Evolutionary conservation across 306 rosid species (phyloP).

Genomic region (Oemleria cerasiformis): DNA sequence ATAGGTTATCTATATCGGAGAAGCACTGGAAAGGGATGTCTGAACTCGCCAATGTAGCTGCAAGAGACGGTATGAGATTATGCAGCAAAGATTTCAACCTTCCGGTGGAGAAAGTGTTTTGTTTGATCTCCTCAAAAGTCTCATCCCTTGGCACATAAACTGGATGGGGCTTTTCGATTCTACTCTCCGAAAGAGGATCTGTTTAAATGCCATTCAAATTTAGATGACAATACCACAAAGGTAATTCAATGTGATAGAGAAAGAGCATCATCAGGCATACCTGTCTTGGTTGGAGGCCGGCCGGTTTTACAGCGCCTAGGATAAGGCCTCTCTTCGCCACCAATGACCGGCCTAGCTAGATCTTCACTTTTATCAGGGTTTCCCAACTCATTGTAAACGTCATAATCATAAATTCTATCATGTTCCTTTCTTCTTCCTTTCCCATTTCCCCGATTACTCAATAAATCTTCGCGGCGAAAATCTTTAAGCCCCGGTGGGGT

Average conservation of each 20-base stretch:
- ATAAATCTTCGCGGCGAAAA: conserved; percentile 67
- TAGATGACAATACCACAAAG: conserved; percentile 13
- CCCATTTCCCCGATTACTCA: conserved; percentile 64
- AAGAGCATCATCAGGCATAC: conserved; percentile 27
- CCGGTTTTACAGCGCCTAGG: conserved; percentile 95
- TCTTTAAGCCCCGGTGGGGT: conserved; percentile 82
- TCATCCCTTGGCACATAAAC: conserved; percentile 94
- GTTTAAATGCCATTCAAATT: conserved; percentile 28
- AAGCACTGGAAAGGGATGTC: conserved; percentile 82
- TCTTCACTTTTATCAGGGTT: conserved; percentile 75
- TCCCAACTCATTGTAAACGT: conserved; percentile 78
- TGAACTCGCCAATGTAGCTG: conserved; percentile 70
- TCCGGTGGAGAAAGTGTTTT: conserved; percentile 76
- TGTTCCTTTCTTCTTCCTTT: conserved; percentile 54
- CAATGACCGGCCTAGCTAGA: conserved; percentile 70
- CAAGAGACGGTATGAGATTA: conserved; percentile 78
- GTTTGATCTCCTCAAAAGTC: conserved; percentile 88
- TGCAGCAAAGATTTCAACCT: conserved; percentile 89
- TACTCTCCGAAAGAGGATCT: conserved; percentile 72
- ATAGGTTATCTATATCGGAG: conserved; percentile 85
- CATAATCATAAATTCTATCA: conserved; percentile 88
- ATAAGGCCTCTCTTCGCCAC: conserved; percentile 60
- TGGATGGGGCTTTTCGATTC: conserved; percentile 96
- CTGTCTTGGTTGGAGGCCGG: conserved; percentile 56
- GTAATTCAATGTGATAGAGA: not conserved